These are phyloP conservation scores for Syzygium malaccense DNA, from an alignment of 441 rosid genomes.

Conservation along the genomic window DNA sequence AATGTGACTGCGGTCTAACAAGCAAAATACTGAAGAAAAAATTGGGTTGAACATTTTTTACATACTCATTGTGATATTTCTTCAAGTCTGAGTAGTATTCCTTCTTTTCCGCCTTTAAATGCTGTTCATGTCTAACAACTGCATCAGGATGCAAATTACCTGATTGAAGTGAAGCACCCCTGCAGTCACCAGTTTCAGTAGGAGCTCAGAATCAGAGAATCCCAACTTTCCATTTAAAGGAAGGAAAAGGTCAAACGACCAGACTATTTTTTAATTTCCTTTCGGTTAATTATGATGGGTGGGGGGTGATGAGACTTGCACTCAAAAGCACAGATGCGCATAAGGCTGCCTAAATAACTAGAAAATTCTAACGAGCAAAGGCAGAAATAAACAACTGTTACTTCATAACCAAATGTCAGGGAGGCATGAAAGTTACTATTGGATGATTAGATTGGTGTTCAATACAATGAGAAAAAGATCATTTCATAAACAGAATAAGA, in stretches of 20 bases:
- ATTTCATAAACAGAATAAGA: background rate
- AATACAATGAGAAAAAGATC: background rate
- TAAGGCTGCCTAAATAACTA: background rate
- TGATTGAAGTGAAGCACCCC: slow-evolving; percentile 73
- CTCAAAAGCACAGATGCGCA: background rate
- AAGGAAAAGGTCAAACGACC: slow-evolving; percentile 6
- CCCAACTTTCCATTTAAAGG: background rate
- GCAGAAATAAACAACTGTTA: background rate
- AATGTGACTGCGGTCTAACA: slow-evolving; percentile 2
- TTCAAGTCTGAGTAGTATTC: slow-evolving; percentile 53
- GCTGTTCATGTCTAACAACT: slow-evolving; percentile 39
- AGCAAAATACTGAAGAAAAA: background rate
- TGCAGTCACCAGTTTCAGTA: slow-evolving; percentile 36
- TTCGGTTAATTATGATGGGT: background rate
- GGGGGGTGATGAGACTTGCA: background rate
- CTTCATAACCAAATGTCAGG: background rate
- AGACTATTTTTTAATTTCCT: background rate
- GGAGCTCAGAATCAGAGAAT: background rate
- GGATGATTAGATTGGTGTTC: background rate
- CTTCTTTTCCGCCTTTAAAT: slow-evolving; percentile 42
- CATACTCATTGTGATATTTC: slow-evolving; percentile 83
- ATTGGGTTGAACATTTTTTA: background rate
- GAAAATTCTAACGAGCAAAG: background rate
- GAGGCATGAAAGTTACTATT: background rate
- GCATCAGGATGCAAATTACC: slow-evolving; percentile 84